phyloP scores from a whole-genome alignment of 768 basidiomycete species.

The Sporobolomyces pararoseus region DNA sequence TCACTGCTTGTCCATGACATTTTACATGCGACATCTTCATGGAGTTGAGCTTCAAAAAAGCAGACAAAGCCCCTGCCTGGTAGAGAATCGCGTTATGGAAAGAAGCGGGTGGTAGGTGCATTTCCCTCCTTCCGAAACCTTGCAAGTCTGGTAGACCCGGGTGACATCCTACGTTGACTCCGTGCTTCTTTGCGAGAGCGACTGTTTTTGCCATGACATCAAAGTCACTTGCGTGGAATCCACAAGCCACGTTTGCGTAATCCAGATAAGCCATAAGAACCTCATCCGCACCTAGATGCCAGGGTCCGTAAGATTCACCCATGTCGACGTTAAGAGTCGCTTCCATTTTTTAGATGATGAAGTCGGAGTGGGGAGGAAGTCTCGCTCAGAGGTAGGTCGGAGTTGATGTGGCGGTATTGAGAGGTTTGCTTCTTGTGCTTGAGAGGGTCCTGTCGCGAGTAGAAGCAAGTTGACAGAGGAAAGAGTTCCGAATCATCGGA shows the following conservation, averaged over 20 bases:
- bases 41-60: constrained; percentile 59
- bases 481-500: too few relatives aligned
- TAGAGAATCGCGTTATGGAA: constrained; percentile 61
- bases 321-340: constrained; percentile 28
- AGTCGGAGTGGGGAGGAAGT: not conserved
- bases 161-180: constrained; percentile 64
- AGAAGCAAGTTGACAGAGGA: too few relatives aligned
- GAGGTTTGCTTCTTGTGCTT: too few relatives aligned
- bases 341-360: not conserved
- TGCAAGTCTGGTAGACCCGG: constrained; percentile 56
- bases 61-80: constrained; percentile 64
- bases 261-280: constrained; percentile 20
- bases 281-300: constrained; percentile 13
- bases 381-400: not conserved
- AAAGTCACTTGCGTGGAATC: constrained; percentile 66
- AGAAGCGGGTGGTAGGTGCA: constrained; percentile 53
- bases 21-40: constrained; percentile 58
- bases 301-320: constrained; percentile 23
- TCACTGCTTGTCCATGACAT: constrained; percentile 62
- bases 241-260: constrained; percentile 62
- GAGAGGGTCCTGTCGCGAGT: too few relatives aligned
- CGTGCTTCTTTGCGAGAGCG: constrained; percentile 60
- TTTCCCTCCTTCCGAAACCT: constrained; percentile 28
- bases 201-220: constrained; percentile 65
- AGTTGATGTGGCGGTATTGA: too few relatives aligned